Percentiles rank a stretch among this genome's conserved stretches.
Evolutionary conservation across 257 asterid genomes (phyloP).

Genomic region (Cordia subcordata): DNA sequence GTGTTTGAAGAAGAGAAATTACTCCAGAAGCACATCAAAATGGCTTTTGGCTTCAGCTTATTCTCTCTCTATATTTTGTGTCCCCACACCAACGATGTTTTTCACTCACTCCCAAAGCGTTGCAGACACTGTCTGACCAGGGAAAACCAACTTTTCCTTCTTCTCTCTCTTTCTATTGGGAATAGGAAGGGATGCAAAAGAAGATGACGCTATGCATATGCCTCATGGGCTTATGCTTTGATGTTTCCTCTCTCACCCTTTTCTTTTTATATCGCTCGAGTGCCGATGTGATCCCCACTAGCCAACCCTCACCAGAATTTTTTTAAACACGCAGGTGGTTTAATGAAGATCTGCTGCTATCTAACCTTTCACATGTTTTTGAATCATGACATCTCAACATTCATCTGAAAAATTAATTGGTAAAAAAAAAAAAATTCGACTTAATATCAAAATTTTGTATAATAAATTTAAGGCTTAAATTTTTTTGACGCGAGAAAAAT

Average conservation of each 20-base stretch:
- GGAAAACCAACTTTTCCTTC: neutral
- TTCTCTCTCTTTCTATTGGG: slow-evolving; percentile 1
- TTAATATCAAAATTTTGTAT: too few relatives aligned
- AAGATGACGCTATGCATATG: neutral
- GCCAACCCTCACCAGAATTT: too few relatives aligned
- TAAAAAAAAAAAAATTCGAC: too few relatives aligned
- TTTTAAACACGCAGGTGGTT: neutral
- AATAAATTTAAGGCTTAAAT: too few relatives aligned
- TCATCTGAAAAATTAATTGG: too few relatives aligned
- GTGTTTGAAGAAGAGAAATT: neutral
- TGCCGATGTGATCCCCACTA: too few relatives aligned
- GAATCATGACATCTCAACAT: too few relatives aligned
- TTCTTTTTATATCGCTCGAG: too few relatives aligned
- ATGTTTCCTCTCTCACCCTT: neutral
- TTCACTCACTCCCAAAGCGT: neutral
- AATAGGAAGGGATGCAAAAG: neutral
- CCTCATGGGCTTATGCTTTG: neutral
- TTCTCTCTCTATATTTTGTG: neutral
- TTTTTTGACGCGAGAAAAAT: too few relatives aligned
- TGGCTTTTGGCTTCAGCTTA: neutral
- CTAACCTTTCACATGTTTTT: neutral
- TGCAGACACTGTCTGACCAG: neutral
- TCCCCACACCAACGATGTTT: neutral
- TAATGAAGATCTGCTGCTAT: neutral
- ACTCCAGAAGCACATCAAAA: too few relatives aligned